Evolutionary conservation across 2,329 filamentous ascomycete genomes (phyloP).

Genomic region (Thelonectria blattea): DNA sequence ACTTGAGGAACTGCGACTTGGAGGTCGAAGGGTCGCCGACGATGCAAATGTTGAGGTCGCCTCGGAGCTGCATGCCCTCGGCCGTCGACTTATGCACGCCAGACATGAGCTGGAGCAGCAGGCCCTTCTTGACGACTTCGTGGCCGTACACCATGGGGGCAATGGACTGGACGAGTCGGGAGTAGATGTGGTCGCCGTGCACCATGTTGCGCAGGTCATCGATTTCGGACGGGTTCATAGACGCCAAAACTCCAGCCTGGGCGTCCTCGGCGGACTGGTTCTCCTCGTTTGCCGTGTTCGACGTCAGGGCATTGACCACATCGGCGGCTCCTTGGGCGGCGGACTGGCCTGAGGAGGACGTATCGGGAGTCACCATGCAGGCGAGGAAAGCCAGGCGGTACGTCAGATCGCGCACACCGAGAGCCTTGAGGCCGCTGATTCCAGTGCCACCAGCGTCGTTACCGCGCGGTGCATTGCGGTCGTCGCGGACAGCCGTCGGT

Average conservation of each 20-base stretch:
- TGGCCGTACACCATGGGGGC: slow-evolving; percentile 98
- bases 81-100: slow-evolving; percentile 90
- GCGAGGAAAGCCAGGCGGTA: slow-evolving; percentile 96
- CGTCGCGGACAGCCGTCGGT: slow-evolving; percentile 84
- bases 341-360: slow-evolving; percentile 77
- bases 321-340: slow-evolving; percentile 71
- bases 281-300: slow-evolving; percentile 65
- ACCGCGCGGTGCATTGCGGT: slow-evolving; percentile 72
- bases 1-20: slow-evolving; percentile 98
- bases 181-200: slow-evolving; percentile 94
- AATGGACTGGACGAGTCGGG: slow-evolving; percentile 88
- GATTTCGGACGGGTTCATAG: slow-evolving; percentile 85
- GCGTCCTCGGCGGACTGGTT: slow-evolving; percentile 80
- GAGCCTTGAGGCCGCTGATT: slow-evolving; percentile 84
- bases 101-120: slow-evolving; percentile 93
- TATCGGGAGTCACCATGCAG: slow-evolving; percentile 94
- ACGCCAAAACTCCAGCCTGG: slow-evolving; percentile 85
- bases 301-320: slow-evolving; percentile 81
- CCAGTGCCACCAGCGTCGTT: slow-evolving; percentile 84
- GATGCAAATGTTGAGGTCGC: slow-evolving; percentile 98
- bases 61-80: slow-evolving; percentile 93
- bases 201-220: slow-evolving; percentile 93
- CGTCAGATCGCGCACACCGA: slow-evolving; percentile 93
- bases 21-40: slow-evolving; percentile 97
- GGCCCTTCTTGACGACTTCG: slow-evolving; percentile 95